A percentile compares a stretch with the other conserved stretches of the same genome.
Conservation (phyloP, 495 filamentous ascomycete genomes). For the Neurospora sp. region DNA sequence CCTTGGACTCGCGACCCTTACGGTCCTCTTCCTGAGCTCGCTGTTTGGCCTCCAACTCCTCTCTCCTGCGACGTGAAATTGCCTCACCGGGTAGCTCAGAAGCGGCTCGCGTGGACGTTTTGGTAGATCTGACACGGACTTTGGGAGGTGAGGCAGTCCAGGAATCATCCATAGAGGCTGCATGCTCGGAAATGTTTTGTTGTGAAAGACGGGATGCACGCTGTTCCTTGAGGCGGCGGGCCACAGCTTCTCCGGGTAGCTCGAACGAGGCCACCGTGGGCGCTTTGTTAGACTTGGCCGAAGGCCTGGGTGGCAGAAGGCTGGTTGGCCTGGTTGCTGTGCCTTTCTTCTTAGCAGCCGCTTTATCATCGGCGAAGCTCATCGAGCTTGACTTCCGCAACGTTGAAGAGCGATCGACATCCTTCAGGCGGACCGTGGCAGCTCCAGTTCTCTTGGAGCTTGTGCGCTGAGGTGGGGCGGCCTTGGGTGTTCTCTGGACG, state of each 20-base stretch:
- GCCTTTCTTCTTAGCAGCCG: constrained; percentile 14
- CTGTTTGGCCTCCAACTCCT: constrained; percentile 53
- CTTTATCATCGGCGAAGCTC: constrained; percentile 20
- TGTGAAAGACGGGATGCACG: constrained; percentile 37
- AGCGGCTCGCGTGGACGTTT: constrained; percentile 47
- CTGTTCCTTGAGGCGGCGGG: constrained; percentile 48
- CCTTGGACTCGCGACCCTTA: constrained; percentile 52
- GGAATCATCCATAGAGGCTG: constrained; percentile 14
- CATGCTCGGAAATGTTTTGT: constrained; percentile 20
- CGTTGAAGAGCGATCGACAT: constrained; percentile 15
- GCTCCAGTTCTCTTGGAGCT: constrained; percentile 8
- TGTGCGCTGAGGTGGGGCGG: constrained; percentile 8
- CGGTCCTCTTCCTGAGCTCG: constrained; percentile 48
- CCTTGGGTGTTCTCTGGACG: neutral
- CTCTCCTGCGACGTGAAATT: constrained; percentile 56
- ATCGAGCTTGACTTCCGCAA: constrained; percentile 27
- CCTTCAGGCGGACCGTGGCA: constrained; percentile 15
- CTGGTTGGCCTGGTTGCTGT: constrained; percentile 26
- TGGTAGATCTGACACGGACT: constrained; percentile 45
- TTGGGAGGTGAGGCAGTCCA: constrained; percentile 22
- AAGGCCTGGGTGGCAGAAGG: constrained; percentile 35
- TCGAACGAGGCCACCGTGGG: constrained; percentile 57
- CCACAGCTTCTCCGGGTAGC: constrained; percentile 61
- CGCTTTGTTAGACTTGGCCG: constrained; percentile 46
- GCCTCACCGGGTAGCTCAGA: constrained; percentile 69